Conservation (phyloP, 495 filamentous ascomycete species). For the Lasiosphaeris hirsuta region DNA sequence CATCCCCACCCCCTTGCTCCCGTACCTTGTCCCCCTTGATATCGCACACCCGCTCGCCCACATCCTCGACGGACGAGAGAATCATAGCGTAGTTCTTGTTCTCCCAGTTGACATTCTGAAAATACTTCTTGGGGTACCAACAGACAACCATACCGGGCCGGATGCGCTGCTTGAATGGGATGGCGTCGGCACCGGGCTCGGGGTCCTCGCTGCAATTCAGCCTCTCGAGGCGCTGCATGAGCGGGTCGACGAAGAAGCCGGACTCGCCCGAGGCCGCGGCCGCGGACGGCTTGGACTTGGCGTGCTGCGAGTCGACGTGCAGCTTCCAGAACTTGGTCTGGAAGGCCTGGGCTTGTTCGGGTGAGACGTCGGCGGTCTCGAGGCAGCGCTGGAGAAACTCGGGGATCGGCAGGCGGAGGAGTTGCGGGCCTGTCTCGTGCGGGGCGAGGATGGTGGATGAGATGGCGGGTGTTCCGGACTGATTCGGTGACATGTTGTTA, state of each 20-base stretch:
- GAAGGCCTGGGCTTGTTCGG: slow-evolving; percentile 33
- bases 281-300: neutral
- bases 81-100: slow-evolving; percentile 13
- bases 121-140: neutral
- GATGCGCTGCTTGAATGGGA: slow-evolving; percentile 32
- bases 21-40: neutral
- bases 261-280: neutral
- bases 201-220: slow-evolving; percentile 18
- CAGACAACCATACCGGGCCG: slow-evolving; percentile 34
- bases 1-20: neutral
- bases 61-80: slow-evolving; percentile 13
- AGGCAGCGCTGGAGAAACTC: slow-evolving; percentile 22
- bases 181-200: slow-evolving; percentile 2
- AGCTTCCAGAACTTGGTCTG: slow-evolving; percentile 33
- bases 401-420: slow-evolving; percentile 21
- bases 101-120: neutral
- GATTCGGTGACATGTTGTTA: too few relatives aligned
- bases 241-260: neutral
- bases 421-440: slow-evolving; percentile 21
- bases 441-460: slow-evolving; percentile 19
- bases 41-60: slow-evolving; percentile 20
- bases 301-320: slow-evolving; percentile 30
- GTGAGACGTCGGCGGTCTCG: slow-evolving; percentile 17
- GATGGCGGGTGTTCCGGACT: slow-evolving; percentile 23
- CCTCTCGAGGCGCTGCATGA: neutral